A percentile compares a stretch with the other conserved stretches of the same genome.
Evolutionary conservation across 192 early-diverging fungal genomes (phyloP).

Genomic region (Spizellomyces punctatus): DNA sequence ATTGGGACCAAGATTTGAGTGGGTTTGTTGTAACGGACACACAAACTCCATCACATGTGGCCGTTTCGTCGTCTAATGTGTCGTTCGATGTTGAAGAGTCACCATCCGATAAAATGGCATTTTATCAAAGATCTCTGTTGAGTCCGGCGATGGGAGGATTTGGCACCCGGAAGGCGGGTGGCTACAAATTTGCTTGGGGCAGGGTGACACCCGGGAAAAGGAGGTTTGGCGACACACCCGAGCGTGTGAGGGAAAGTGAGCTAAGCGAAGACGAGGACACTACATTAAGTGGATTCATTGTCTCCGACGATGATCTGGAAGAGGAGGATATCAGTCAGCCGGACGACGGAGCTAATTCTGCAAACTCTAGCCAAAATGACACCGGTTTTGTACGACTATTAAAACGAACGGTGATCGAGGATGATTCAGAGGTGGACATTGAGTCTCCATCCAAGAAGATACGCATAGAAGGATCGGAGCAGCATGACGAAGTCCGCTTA

Average conservation of each 20-base stretch:
- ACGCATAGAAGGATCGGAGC: not conserved
- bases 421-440: not conserved
- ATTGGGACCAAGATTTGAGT: conserved; percentile 24
- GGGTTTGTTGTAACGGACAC: conserved; percentile 40
- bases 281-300: conserved; percentile 44
- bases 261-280: conserved; percentile 25
- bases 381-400: not conserved
- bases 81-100: conserved; percentile 10
- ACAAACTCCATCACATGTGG: not conserved
- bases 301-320: conserved; percentile 42
- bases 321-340: conserved; percentile 10
- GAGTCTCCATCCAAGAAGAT: not conserved
- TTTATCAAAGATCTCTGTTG: conserved; percentile 31
- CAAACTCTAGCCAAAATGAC: not conserved
- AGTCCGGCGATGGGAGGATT: conserved; percentile 28
- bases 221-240: not conserved
- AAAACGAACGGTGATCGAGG: not conserved
- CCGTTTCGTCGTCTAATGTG: not conserved
- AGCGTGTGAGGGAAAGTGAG: conserved; percentile 13
- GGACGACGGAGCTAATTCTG: not conserved
- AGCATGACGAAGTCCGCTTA: too few species aligned
- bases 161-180: conserved; percentile 5
- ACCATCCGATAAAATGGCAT: conserved; percentile 16
- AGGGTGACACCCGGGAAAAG: conserved; percentile 9
- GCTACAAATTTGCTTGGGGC: conserved; percentile 28